phyloP scores from a whole-genome alignment of 78 protist species.

The Chrysochromulina parva region DNA sequence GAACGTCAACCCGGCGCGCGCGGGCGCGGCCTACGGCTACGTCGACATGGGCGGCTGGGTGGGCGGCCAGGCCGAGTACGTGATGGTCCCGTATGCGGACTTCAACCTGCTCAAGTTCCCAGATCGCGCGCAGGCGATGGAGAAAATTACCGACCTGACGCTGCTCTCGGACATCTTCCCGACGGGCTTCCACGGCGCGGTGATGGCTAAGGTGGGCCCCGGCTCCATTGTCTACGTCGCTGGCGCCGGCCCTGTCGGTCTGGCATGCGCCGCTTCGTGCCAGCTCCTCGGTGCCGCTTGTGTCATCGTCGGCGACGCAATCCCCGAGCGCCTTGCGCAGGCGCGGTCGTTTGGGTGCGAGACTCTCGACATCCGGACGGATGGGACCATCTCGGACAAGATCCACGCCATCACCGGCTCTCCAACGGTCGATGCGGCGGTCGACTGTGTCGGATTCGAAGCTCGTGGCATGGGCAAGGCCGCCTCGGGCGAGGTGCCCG shows the following conservation, averaged over 20 bases:
- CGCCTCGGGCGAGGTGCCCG: not conserved
- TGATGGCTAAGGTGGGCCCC: not conserved
- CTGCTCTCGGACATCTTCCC: not conserved
- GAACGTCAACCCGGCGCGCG: not conserved
- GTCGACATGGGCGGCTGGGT: not conserved
- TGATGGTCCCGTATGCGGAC: not conserved
- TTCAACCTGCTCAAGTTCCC: not conserved
- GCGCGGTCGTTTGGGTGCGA: slow-evolving; percentile 7
- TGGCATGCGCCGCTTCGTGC: slow-evolving; percentile 14
- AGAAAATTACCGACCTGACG: not conserved
- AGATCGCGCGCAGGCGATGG: not conserved
- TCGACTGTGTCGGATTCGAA: not conserved
- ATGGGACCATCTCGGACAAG: not conserved
- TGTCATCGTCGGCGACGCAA: not conserved
- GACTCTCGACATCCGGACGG: not conserved
- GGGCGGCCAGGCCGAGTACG: not conserved
- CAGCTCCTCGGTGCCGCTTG: slow-evolving; percentile 11
- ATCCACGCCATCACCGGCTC: not conserved
- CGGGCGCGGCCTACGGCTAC: not conserved
- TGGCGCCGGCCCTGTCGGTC: slow-evolving; percentile 12
- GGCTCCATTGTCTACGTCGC: slow-evolving; percentile 8
- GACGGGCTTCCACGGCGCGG: not conserved
- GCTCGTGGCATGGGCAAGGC: not conserved
- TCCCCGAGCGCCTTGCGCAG: not conserved
- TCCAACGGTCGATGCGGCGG: not conserved